Conservation (phyloP, 306 rosid species). For the Cicer pinnatifidum region DNA sequence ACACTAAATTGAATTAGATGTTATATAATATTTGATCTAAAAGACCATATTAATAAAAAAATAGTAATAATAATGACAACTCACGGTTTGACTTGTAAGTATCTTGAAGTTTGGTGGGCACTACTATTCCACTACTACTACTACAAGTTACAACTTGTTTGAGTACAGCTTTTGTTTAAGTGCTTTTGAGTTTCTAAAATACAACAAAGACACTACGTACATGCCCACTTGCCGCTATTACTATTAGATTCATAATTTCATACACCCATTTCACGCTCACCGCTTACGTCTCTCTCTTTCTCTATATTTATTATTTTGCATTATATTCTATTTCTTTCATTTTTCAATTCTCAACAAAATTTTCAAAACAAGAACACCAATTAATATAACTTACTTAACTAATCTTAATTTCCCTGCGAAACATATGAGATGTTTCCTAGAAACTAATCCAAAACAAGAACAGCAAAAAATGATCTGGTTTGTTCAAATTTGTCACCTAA, state of each 20-base stretch:
- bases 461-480: neutral
- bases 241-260: neutral
- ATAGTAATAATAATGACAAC: neutral
- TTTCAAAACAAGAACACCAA: neutral
- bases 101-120: slow-evolving; percentile 11
- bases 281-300: slow-evolving; percentile 1
- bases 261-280: neutral
- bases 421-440: slow-evolving; percentile 8
- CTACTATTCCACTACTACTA: too few relatives aligned
- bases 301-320: neutral
- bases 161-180: slow-evolving; percentile 16
- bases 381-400: slow-evolving; percentile 12
- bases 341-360: neutral
- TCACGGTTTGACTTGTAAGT: slow-evolving; percentile 26
- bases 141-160: neutral
- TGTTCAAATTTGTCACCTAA: neutral
- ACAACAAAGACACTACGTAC: slow-evolving; percentile 6
- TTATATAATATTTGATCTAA: too few relatives aligned
- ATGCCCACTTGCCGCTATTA: slow-evolving; percentile 2
- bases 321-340: neutral
- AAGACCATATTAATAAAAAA: too few relatives aligned
- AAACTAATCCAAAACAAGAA: neutral
- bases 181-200: neutral
- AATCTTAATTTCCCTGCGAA: neutral
- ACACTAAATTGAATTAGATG: too few relatives aligned